These are phyloP conservation scores for Leptoxyphium fumago DNA, from an alignment of 2,329 filamentous ascomycete genomes.

Conservation along the genomic window DNA sequence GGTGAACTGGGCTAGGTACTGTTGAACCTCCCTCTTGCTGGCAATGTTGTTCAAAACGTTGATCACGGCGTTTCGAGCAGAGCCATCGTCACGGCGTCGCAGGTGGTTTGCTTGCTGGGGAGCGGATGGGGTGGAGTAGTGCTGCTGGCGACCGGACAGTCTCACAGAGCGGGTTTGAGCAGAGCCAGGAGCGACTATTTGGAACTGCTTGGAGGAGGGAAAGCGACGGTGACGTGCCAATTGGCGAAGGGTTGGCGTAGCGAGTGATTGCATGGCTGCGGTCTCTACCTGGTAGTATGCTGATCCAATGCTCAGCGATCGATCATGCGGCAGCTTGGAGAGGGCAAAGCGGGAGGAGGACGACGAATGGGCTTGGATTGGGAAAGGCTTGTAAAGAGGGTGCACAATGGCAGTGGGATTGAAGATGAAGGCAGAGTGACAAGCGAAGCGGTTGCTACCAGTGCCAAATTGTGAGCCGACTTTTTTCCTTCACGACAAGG, in stretches of 20 bases:
- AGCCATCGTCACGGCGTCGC: constrained; percentile 34
- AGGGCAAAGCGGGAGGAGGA: not conserved
- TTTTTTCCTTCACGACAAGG: not conserved
- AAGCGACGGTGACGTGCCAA: constrained; percentile 3
- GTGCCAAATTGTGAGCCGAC: not conserved
- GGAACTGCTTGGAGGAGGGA: constrained; percentile 1
- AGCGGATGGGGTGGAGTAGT: constrained; percentile 9
- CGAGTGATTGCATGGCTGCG: constrained; percentile 4
- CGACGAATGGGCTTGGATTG: not conserved
- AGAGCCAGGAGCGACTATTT: not conserved
- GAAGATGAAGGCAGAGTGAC: not conserved
- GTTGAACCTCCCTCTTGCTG: constrained; percentile 89
- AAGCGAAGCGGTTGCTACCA: not conserved
- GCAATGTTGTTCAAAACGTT: constrained; percentile 90
- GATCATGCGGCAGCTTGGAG: constrained; percentile 5
- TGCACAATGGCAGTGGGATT: not conserved
- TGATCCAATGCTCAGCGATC: not conserved
- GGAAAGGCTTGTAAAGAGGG: not conserved
- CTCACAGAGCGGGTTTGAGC: constrained; percentile 1
- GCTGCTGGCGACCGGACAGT: not conserved
- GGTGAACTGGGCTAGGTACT: constrained; percentile 94
- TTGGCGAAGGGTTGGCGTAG: constrained; percentile 4
- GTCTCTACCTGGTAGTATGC: not conserved
- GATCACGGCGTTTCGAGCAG: constrained; percentile 67
- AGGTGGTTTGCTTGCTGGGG: constrained; percentile 6